Base-by-base conservation (phyloP, 805 yeast species). In the Ogataea trehaloabstinens region DNA sequence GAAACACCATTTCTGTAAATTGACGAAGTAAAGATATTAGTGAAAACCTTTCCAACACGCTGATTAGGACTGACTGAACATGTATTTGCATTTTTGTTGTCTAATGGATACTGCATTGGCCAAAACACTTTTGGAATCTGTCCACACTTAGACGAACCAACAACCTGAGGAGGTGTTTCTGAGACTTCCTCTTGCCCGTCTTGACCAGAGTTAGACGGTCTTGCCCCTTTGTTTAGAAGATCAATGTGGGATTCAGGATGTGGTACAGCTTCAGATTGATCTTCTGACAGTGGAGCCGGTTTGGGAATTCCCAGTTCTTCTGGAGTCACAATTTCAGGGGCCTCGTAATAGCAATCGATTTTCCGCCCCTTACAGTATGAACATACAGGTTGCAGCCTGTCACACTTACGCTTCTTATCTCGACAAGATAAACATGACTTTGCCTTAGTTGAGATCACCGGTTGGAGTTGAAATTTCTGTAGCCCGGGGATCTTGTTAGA, bases 321-420 rank as follows among this genome's bases (percentile, higher is more conserved):
- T 8, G 12, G 8, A 8, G 25, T 22, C 8, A 22, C 11, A 22
- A 71, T 25, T 79, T 74, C 77, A 48, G 76, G 75, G 22, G 67
- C 63, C 45, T 73, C 73, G 53, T 78, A 78, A 40, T 66, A 62
- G 56, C 83, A 78, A 24, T 65, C 71, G 28, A 67, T 49, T 2
- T 67, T 66, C 34, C 70, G 58, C 40, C 68, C 68, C 12, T 61
- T 60, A 58, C 87, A 81, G 46, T 70, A 69, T 19, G 66, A 61
- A 52, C 86, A 81, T 6, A 71, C 61, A 1, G 85, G 86, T 29
- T 68, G 70, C 28, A 66, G 70, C 42, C 80, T 69, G n/a, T 78
- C 74, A 56, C 86, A 81, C 47, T 76, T 78, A 42, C 79, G 71
- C 59, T 80, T 80, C 56, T 76, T 78, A 28, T 74, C 69, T 50